Percentiles rank a stretch among this genome's conserved stretches.
Evolutionary conservation across 2,329 filamentous ascomycete species (phyloP).

Genomic region (Ceratocystis destructans): DNA sequence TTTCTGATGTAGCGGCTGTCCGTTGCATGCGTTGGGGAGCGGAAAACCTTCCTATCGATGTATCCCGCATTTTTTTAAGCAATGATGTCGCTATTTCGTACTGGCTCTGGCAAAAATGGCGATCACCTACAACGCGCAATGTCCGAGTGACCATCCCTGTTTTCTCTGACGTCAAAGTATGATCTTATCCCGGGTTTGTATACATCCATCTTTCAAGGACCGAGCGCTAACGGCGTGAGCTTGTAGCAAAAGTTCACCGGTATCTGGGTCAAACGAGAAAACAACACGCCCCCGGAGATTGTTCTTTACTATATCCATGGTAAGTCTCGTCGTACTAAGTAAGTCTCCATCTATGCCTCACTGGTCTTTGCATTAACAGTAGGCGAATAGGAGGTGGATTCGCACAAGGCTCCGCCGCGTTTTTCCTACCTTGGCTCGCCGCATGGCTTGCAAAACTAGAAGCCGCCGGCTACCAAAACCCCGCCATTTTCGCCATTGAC

Average conservation of each 20-base stretch:
- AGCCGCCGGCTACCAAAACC: constrained; percentile 54
- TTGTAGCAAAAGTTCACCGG: constrained; percentile 39
- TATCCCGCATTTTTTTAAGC: constrained; percentile 66
- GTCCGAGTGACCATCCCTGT: constrained; percentile 50
- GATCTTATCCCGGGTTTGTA: background rate
- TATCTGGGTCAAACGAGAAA: constrained; percentile 54
- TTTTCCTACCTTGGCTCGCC: constrained; percentile 73
- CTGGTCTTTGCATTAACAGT: background rate
- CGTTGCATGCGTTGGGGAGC: constrained; percentile 69
- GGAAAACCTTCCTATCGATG: constrained; percentile 50
- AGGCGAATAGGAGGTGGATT: constrained; percentile 55
- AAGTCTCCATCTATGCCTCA: background rate
- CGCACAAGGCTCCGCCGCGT: constrained; percentile 66
- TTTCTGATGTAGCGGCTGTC: constrained; percentile 66
- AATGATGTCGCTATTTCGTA: constrained; percentile 61
- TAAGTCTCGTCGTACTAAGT: constrained; percentile 26
- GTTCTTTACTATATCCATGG: constrained; percentile 75
- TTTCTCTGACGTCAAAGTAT: constrained; percentile 32
- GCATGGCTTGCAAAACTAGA: constrained; percentile 55
- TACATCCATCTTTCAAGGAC: background rate
- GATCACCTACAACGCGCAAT: constrained; percentile 35
- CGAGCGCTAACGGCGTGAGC: background rate
- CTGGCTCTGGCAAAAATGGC: constrained; percentile 56
- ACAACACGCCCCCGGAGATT: constrained; percentile 50
- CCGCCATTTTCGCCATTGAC: constrained; percentile 65